Evolutionary conservation across 768 basidiomycete genomes (phyloP).

Genomic region (Amylocystis lapponica): DNA sequence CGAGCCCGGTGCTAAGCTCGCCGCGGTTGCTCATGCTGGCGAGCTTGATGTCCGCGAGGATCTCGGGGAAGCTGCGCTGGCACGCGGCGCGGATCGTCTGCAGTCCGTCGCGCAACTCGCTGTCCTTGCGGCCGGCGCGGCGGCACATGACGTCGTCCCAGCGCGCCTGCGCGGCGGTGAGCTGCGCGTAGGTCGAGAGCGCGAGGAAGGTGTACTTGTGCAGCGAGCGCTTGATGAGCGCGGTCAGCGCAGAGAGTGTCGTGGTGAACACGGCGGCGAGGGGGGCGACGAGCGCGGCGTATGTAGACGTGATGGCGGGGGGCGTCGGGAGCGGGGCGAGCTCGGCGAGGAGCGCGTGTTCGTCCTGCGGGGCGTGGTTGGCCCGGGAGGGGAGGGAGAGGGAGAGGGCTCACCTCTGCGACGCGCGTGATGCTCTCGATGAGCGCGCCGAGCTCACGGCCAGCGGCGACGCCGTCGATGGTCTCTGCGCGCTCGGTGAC

Average conservation of each 20-base stretch:
- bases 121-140: slow-evolving; percentile 40
- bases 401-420: slow-evolving; percentile 46
- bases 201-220: slow-evolving; percentile 79
- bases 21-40: slow-evolving; percentile 50
- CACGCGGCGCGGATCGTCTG: slow-evolving; percentile 62
- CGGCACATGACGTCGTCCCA: slow-evolving; percentile 64
- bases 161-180: slow-evolving; percentile 48
- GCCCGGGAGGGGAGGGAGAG: too few relatives aligned
- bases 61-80: slow-evolving; percentile 79
- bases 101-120: slow-evolving; percentile 69
- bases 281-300: slow-evolving; percentile 54
- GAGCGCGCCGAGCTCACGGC: slow-evolving; percentile 70
- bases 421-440: slow-evolving; percentile 58
- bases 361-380: slow-evolving; percentile 39
- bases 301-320: slow-evolving; percentile 50
- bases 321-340: slow-evolving; percentile 55
- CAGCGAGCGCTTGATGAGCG: slow-evolving; percentile 70
- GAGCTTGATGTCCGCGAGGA: slow-evolving; percentile 71
- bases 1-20: slow-evolving; percentile 58
- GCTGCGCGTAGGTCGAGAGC: slow-evolving; percentile 57
- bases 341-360: slow-evolving; percentile 58
- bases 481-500: slow-evolving; percentile 68
- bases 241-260: slow-evolving; percentile 56
- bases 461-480: slow-evolving; percentile 57
- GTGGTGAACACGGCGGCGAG: slow-evolving; percentile 59